Base-by-base conservation (phyloP, 2,329 filamentous ascomycete species). In the Phialophora tarda region DNA sequence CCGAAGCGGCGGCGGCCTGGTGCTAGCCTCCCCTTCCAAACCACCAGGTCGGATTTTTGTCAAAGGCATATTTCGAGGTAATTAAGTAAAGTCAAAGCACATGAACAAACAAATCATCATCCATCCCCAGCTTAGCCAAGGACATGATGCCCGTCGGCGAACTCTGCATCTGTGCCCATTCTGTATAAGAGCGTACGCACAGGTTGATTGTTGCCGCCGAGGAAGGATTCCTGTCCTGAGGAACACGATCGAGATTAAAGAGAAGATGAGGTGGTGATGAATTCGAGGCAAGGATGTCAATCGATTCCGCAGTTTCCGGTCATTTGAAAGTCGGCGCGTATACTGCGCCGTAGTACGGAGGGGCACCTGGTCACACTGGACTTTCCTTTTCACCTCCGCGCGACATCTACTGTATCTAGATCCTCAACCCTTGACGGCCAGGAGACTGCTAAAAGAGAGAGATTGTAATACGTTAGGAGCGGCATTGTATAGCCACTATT, bases 1-100 rank as follows among this genome's bases (percentile, higher is more conserved):
- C 38, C 47, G 23, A 50, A 51, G 56, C 6, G 68, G 57, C 28
- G n/a, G 55, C 50, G 65, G 65, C 24, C 58, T 38, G 17, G 59
- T 55, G 59, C 48, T 53, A 30, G 6, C 14, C 21, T 61, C 59
- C 11, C 11, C 48, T 2, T 28, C 59, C 11, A 11, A 34, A 6
- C 11, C 59, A 14, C 32, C 47, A 7, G 59, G 47, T n/a, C 30
- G 59, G 26, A 12, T 24, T 38, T 61, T 61, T 23, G 48, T 41
- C 21, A 61, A 38, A 4, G 59, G 59, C 59, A 61, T 61, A 34
- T 12, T 54, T 34, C 3, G 21, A 59, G 21, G 48, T n/a, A n/a
- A 34, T 34, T 11, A 44, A n/a, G 5, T n/a, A n/a, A 44, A n/a
- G 1, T 34, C 32, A 23, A 5, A 28, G 48, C 6, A 26, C 21